These are phyloP conservation scores for Aspergillus glaucus DNA, from an alignment of 2,329 filamentous ascomycete genomes.

Conservation along the genomic window DNA sequence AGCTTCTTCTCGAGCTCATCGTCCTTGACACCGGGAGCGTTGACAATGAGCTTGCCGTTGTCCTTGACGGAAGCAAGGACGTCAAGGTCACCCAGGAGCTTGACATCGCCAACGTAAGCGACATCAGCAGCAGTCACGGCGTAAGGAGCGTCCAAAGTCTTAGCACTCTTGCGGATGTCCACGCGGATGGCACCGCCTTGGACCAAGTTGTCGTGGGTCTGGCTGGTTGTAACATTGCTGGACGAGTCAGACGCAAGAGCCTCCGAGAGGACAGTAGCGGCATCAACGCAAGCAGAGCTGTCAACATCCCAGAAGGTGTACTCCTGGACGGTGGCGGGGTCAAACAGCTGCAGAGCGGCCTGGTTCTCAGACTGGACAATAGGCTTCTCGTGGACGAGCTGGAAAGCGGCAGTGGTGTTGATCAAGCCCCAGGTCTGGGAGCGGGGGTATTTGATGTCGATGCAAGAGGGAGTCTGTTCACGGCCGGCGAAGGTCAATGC, in stretches of 20 bases:
- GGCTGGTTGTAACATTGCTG: constrained; percentile 55
- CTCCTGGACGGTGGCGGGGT: constrained; percentile 59
- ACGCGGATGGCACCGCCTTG: constrained; percentile 75
- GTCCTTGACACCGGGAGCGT: constrained; percentile 71
- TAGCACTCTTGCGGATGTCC: constrained; percentile 77
- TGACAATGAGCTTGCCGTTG: constrained; percentile 67
- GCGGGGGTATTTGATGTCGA: constrained; percentile 86
- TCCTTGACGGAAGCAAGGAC: constrained; percentile 64
- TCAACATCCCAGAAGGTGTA: constrained; percentile 94
- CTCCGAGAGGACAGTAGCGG: constrained; percentile 57
- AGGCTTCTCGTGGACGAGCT: constrained; percentile 38
- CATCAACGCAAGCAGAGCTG: constrained; percentile 59
- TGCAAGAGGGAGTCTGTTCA: constrained; percentile 56
- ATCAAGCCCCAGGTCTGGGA: constrained; percentile 57
- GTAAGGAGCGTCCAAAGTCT: constrained; percentile 78
- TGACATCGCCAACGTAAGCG: constrained; percentile 69
- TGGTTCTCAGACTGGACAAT: constrained; percentile 25
- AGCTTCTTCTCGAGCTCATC: constrained; percentile 87
- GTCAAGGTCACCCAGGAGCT: constrained; percentile 71
- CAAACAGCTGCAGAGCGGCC: constrained; percentile 47
- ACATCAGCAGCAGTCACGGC: constrained; percentile 73
- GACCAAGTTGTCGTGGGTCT: constrained; percentile 56
- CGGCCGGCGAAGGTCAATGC: constrained; percentile 73
- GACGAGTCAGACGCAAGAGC: constrained; percentile 55
- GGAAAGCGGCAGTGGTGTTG: constrained; percentile 40